Evolutionary conservation across 495 filamentous ascomycete species (phyloP).

Genomic region (Hapsidospora chrysogenum): DNA sequence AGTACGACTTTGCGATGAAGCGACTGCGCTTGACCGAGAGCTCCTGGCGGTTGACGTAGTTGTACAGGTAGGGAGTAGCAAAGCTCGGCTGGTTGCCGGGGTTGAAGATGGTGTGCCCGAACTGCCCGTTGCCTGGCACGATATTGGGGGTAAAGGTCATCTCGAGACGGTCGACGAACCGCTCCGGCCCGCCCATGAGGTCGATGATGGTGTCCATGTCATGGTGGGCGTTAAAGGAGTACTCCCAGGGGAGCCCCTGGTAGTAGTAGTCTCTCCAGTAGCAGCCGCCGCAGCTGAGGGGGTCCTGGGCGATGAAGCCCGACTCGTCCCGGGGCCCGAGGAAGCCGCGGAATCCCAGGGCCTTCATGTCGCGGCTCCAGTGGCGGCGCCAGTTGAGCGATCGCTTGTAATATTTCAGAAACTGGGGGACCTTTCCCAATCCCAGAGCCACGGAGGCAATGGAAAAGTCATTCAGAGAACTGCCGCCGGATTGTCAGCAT

Average conservation of each 20-base stretch:
- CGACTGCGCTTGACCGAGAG: constrained; percentile 37
- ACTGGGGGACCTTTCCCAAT: constrained; percentile 32
- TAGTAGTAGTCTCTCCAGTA: constrained; percentile 49
- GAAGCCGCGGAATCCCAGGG: constrained; percentile 46
- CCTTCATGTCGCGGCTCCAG: constrained; percentile 41
- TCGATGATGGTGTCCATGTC: constrained; percentile 45
- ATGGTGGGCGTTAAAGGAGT: constrained; percentile 52
- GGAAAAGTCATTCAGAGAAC: constrained; percentile 47
- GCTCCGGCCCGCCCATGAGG: constrained; percentile 35
- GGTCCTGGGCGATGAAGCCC: constrained; percentile 44
- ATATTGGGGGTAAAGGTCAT: constrained; percentile 40
- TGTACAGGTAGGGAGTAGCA: constrained; percentile 52
- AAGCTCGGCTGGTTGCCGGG: constrained; percentile 57
- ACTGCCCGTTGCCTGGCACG: constrained; percentile 27
- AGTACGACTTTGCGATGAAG: constrained; percentile 37
- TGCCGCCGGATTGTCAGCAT: constrained; percentile 2
- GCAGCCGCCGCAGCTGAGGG: constrained; percentile 45
- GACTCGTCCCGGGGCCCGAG: constrained; percentile 39
- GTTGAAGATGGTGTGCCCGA: constrained; percentile 45
- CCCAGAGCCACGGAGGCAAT: constrained; percentile 44
- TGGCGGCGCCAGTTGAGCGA: constrained; percentile 58
- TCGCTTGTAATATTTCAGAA: constrained; percentile 42
- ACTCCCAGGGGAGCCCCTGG: constrained; percentile 50
- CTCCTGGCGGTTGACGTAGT: constrained; percentile 47
- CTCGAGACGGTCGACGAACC: constrained; percentile 47